These are phyloP conservation scores for Ascochyta rabiei DNA, from an alignment of 2,329 filamentous ascomycete species.

Conservation along the genomic window DNA sequence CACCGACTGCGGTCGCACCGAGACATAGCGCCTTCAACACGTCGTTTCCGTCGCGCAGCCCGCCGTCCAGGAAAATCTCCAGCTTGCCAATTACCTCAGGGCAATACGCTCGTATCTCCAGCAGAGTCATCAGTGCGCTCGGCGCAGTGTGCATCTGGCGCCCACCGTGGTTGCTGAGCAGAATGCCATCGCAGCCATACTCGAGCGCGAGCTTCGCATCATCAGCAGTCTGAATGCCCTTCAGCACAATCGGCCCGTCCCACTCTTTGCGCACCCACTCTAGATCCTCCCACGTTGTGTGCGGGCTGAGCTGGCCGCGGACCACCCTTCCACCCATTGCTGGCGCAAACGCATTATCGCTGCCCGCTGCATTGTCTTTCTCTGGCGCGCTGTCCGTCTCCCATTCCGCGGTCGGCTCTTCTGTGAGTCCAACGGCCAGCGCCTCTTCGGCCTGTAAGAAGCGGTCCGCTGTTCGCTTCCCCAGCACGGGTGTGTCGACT, in stretches of 20 bases:
- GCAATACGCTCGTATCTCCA: slow-evolving; percentile 47
- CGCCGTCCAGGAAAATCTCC: slow-evolving; percentile 48
- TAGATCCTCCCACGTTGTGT: slow-evolving; percentile 58
- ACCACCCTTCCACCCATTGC: slow-evolving; percentile 59
- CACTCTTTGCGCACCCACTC: slow-evolving; percentile 52
- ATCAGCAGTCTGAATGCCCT: slow-evolving; percentile 53
- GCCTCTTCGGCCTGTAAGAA: slow-evolving; percentile 56
- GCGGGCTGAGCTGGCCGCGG: slow-evolving; percentile 46
- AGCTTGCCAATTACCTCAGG: slow-evolving; percentile 45
- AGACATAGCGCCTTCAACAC: slow-evolving; percentile 49
- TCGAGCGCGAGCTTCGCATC: slow-evolving; percentile 54
- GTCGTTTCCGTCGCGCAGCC: slow-evolving; percentile 47
- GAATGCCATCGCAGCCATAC: slow-evolving; percentile 54
- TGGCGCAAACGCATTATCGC: slow-evolving; percentile 61
- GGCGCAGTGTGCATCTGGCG: slow-evolving; percentile 56
- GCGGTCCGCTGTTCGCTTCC: slow-evolving; percentile 44
- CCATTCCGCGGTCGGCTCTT: slow-evolving; percentile 57
- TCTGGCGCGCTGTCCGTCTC: slow-evolving; percentile 37
- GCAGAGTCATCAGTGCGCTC: slow-evolving; percentile 44
- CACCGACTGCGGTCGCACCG: slow-evolving; percentile 48
- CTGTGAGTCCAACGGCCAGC: slow-evolving; percentile 57
- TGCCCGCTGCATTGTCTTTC: slow-evolving; percentile 48
- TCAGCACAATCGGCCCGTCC: slow-evolving; percentile 51
- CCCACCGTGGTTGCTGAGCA: slow-evolving; percentile 61
- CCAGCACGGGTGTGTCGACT: slow-evolving; percentile 44